Percentiles rank a stretch among this genome's conserved stretches.
Conservation (phyloP, 345 rosid species). For the Draba incana region DNA sequence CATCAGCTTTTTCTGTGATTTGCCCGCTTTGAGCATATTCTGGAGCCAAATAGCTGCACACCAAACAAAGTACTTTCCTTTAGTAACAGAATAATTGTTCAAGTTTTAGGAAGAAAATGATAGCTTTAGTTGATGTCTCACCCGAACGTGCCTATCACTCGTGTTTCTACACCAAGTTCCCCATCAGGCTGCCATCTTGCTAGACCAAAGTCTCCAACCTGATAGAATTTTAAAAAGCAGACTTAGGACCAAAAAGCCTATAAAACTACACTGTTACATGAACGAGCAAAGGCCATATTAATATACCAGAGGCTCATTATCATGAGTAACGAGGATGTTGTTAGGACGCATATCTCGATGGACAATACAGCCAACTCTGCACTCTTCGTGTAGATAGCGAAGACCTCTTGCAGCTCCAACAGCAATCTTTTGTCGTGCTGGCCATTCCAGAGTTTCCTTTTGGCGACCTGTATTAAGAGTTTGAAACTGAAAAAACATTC, state of each 20-base stretch:
- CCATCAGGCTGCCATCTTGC: slow-evolving; percentile 99
- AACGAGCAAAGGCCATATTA: not conserved
- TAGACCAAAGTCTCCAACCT: slow-evolving; percentile 99
- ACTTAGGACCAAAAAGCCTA: slow-evolving; percentile 21
- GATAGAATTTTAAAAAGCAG: not conserved
- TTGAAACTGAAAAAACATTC: slow-evolving; percentile 23
- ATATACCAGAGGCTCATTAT: slow-evolving; percentile 92
- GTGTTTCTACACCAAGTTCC: slow-evolving; percentile 88
- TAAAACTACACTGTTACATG: slow-evolving; percentile 11
- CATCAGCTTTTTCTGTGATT: slow-evolving; percentile 97
- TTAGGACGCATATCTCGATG: slow-evolving; percentile 99
- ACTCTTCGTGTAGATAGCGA: slow-evolving; percentile 98
- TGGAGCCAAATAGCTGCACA: slow-evolving; percentile 92
- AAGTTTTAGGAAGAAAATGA: slow-evolving; percentile 14
- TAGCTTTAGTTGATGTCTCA: slow-evolving; percentile 41
- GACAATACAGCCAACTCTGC: slow-evolving; percentile 99
- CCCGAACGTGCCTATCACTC: slow-evolving; percentile 99
- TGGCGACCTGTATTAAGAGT: slow-evolving; percentile 59
- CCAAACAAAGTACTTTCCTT: slow-evolving; percentile 12
- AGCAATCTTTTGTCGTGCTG: slow-evolving; percentile 92
- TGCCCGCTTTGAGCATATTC: slow-evolving; percentile 99
- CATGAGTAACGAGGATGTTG: slow-evolving; percentile 98
- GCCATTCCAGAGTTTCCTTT: slow-evolving; percentile 75
- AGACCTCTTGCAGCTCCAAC: slow-evolving; percentile 99
- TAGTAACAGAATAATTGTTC: slow-evolving; percentile 14